Evolutionary conservation across 345 rosid genomes (phyloP).

Genomic region (sweet orange (Citrus sinensis)): DVS_A1.0 CM039163.1:46577501-46578000

Average conservation of each 20-base stretch:
- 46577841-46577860: slow-evolving; percentile 43
- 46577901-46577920: slow-evolving; percentile 45
- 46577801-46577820: slow-evolving; percentile 47
- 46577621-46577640: slow-evolving; percentile 59
- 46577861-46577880: slow-evolving; percentile 52
- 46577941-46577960: slow-evolving; percentile 44
- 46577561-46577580: slow-evolving; percentile 48
- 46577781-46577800: slow-evolving; percentile 51
- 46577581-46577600: slow-evolving; percentile 58
- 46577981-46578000: slow-evolving; percentile 48
- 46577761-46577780: slow-evolving; percentile 33
- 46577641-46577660: slow-evolving; percentile 37
- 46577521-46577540: slow-evolving; percentile 39
- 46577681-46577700: slow-evolving; percentile 59
- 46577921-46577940: slow-evolving; percentile 53
- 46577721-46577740: slow-evolving; percentile 47
- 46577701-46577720: slow-evolving; percentile 55
- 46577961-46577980: slow-evolving; percentile 47
- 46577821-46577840: slow-evolving; percentile 49
- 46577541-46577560: slow-evolving; percentile 59
- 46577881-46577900: slow-evolving; percentile 58
- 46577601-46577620: slow-evolving; percentile 47
- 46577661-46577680: slow-evolving; percentile 38
- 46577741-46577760: slow-evolving; percentile 53
- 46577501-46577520: slow-evolving; percentile 44